Evolutionary conservation across 2,329 filamentous ascomycete genomes (phyloP).

Genomic region (Shiraia sp.): DNA sequence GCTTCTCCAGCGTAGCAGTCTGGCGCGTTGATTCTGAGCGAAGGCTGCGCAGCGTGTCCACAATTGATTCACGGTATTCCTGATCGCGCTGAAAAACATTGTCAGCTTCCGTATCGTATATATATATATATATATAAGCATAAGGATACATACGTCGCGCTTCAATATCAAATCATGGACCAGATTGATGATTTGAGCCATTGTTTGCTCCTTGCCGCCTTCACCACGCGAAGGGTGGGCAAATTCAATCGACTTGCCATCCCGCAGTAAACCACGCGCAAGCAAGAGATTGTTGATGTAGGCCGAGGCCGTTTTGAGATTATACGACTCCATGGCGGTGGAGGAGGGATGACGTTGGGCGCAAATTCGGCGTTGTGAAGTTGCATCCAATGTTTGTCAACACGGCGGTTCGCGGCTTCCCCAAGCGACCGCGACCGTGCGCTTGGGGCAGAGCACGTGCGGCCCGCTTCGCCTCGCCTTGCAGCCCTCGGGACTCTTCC

Average conservation of each 20-base stretch:
- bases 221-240: conserved; percentile 68
- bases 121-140: no score
- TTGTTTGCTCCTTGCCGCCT: conserved; percentile 67
- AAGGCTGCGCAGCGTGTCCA: conserved; percentile 74
- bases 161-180: conserved; percentile 91
- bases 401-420: no score
- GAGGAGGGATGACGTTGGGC: no score
- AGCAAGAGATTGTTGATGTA: conserved; percentile 69
- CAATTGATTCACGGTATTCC: conserved; percentile 82
- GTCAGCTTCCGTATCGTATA: no score
- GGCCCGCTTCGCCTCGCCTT: no score
- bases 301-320: conserved; percentile 63
- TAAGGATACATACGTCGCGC: conserved; percentile 69
- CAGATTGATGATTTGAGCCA: conserved; percentile 86
- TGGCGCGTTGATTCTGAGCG: conserved; percentile 77
- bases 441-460: no score
- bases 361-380: no score
- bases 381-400: neutral
- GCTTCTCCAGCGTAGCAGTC: conserved; percentile 66
- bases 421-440: neutral
- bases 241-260: conserved; percentile 80
- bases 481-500: no score
- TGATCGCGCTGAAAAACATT: conserved; percentile 92
- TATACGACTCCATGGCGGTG: conserved; percentile 52
- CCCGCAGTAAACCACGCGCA: conserved; percentile 64